Evolutionary conservation across 306 rosid species (phyloP).

Genomic region (Ormosia emarginata): DNA sequence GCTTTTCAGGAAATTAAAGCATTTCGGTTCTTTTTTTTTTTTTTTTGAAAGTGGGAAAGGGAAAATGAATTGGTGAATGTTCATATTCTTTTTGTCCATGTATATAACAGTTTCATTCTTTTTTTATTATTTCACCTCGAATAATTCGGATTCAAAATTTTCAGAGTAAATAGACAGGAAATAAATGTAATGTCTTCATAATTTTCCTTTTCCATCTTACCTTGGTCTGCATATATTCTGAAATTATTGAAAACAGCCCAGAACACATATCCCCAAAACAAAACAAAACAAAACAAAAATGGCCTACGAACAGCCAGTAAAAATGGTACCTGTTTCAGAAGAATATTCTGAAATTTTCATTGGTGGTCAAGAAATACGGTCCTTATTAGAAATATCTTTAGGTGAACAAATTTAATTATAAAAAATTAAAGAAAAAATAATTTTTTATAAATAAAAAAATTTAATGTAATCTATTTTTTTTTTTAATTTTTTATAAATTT

Average conservation of each 20-base stretch:
- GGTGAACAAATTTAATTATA: too few species aligned
- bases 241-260: background rate
- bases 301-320: background rate
- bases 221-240: background rate
- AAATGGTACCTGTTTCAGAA: background rate
- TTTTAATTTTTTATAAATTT: too few species aligned
- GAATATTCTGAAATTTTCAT: background rate
- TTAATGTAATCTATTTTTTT: too few species aligned
- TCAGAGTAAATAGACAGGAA: slow-evolving; percentile 37
- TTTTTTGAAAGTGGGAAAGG: slow-evolving; percentile 23
- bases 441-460: too few species aligned
- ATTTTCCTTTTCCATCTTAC: background rate
- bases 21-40: background rate
- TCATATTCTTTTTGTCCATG: slow-evolving; percentile 46
- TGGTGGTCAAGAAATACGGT: slow-evolving; percentile 56
- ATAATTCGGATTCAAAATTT: slow-evolving; percentile 35
- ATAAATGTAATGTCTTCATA: background rate
- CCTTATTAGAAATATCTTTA: too few species aligned
- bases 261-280: too few species aligned
- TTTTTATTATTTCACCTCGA: slow-evolving; percentile 34
- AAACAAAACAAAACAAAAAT: too few species aligned
- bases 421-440: too few species aligned
- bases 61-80: slow-evolving; percentile 50
- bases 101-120: slow-evolving; percentile 34
- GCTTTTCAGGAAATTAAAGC: slow-evolving; percentile 56